Conservation (phyloP, 306 rosid genomes). For the Corylus americana region DNA sequence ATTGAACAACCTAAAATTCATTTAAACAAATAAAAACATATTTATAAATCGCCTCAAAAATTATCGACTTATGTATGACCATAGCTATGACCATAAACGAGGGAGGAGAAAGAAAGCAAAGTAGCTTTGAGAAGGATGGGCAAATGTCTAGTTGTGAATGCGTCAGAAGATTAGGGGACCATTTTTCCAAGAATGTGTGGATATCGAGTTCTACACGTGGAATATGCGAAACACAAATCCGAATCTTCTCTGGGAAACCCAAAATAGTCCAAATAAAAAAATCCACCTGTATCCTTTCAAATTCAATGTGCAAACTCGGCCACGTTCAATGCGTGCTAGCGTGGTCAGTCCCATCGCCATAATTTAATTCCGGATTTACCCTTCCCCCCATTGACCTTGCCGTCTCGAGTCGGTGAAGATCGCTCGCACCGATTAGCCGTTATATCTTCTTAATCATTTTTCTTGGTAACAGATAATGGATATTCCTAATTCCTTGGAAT, state of each 20-base stretch:
- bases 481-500: conserved; percentile 53
- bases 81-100: too few relatives aligned
- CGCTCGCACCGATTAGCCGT: neutral
- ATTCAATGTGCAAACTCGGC: conserved; percentile 3
- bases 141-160: too few relatives aligned
- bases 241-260: conserved; percentile 11
- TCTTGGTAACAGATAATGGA: conserved; percentile 26
- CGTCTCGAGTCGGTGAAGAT: conserved; percentile 5
- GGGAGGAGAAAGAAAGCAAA: too few relatives aligned
- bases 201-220: neutral
- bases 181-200: neutral
- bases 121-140: neutral
- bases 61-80: too few relatives aligned
- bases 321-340: neutral
- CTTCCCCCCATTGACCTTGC: neutral
- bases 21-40: too few relatives aligned
- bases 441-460: neutral
- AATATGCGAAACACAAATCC: conserved; percentile 26
- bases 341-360: neutral
- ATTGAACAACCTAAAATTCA: too few relatives aligned
- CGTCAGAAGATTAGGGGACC: neutral
- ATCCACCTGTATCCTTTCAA: neutral
- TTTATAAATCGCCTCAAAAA: too few relatives aligned
- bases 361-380: neutral
- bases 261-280: neutral